Conservation (phyloP, 192 early-diverging fungal species). For the Podila epicladia region DNA sequence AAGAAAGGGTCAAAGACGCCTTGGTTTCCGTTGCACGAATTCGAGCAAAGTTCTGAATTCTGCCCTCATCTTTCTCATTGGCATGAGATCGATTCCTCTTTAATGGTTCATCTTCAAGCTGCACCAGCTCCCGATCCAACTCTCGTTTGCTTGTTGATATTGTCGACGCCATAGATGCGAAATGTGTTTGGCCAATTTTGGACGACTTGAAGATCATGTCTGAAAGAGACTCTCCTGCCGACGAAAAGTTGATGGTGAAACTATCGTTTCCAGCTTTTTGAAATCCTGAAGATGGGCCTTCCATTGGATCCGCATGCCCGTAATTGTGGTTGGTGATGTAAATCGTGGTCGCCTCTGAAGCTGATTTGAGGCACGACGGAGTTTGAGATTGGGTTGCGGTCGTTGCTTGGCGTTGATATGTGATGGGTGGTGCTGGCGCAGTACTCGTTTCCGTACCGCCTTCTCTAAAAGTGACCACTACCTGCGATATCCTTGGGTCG, state of each 20-base stretch:
- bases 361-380: not conserved
- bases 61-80: not conserved
- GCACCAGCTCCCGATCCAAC: not conserved
- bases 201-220: constrained; percentile 32
- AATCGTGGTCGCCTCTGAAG: constrained; percentile 15
- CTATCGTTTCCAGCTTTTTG: not conserved
- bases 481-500: constrained; percentile 27
- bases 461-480: constrained; percentile 32
- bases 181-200: not conserved
- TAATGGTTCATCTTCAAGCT: not conserved
- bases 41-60: constrained; percentile 16
- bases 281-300: not conserved
- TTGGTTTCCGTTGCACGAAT: constrained; percentile 28
- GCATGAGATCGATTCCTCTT: too few relatives aligned
- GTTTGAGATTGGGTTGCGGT: not conserved
- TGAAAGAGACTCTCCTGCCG: constrained; percentile 22
- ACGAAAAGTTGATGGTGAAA: constrained; percentile 14
- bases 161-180: not conserved
- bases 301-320: not conserved
- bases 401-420: not conserved
- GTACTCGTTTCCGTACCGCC: not conserved
- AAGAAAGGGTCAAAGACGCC: constrained; percentile 29
- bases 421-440: not conserved
- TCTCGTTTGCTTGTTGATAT: too few relatives aligned
- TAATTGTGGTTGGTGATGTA: constrained; percentile 26